phyloP scores from a whole-genome alignment of 73 alveolate genomes.

The Paramecium biaurelia region DNA sequence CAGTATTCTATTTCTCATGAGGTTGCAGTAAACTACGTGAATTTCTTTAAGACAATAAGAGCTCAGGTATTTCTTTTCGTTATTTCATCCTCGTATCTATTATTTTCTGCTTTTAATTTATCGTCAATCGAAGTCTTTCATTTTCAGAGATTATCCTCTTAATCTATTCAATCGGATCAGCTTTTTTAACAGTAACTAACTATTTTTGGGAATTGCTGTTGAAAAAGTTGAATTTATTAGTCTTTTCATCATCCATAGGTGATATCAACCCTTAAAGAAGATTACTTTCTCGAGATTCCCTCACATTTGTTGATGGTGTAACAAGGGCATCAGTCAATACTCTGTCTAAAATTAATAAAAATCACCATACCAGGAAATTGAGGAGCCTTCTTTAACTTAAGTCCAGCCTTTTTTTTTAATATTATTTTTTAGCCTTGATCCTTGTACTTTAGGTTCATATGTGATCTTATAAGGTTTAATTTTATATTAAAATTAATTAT shows the following conservation, averaged over 20 bases:
- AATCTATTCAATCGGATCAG: neutral
- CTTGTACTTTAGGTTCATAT: neutral
- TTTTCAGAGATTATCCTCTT: neutral
- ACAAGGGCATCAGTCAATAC: neutral
- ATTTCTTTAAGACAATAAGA: neutral
- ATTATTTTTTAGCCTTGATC: neutral
- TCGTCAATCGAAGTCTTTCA: neutral
- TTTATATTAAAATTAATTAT: neutral
- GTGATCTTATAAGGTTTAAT: neutral
- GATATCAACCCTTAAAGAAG: neutral
- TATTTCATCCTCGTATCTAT: neutral
- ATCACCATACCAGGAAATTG: neutral
- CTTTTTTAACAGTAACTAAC: neutral
- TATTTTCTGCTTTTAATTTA: neutral
- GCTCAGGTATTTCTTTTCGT: neutral
- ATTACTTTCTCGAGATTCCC: neutral
- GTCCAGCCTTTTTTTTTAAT: slow-evolving; percentile 1
- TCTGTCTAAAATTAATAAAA: neutral
- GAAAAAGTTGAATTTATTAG: neutral
- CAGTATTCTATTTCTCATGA: neutral
- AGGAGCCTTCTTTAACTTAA: neutral
- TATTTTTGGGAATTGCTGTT: neutral
- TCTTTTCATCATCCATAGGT: neutral
- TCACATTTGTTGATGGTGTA: neutral
- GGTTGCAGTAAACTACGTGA: neutral